phyloP scores from a whole-genome alignment of 2,329 filamentous ascomycete species.

The Aspergillus caelatus region DNA sequence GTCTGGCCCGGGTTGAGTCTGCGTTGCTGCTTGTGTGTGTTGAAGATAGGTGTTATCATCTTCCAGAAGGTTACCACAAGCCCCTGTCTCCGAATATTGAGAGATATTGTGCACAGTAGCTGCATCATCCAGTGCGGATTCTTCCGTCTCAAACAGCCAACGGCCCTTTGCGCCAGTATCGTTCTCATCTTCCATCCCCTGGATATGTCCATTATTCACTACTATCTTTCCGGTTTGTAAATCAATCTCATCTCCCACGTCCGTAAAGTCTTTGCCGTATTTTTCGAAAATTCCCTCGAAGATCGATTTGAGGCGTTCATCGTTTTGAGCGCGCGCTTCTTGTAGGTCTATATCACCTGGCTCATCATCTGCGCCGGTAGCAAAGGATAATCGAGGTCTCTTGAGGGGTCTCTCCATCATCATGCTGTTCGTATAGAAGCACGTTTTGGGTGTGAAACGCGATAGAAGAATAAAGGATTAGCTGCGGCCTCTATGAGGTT shows the following conservation, averaged over 20 bases:
- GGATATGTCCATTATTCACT: constrained; percentile 87
- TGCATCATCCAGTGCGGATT: background rate
- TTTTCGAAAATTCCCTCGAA: constrained; percentile 91
- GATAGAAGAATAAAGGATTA: background rate
- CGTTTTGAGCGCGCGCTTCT: constrained; percentile 66
- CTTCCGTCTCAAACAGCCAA: constrained; percentile 13
- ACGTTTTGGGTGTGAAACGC: background rate
- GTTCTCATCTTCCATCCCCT: constrained; percentile 40
- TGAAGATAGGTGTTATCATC: constrained; percentile 11
- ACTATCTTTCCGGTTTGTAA: constrained; percentile 77
- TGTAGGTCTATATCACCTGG: constrained; percentile 57
- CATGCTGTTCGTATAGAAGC: background rate
- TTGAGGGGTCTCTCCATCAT: constrained; percentile 52
- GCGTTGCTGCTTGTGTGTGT: constrained; percentile 8
- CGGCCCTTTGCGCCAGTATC: constrained; percentile 17
- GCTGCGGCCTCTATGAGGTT: background rate
- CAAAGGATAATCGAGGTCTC: constrained; percentile 56
- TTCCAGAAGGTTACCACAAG: constrained; percentile 8
- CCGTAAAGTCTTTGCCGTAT: constrained; percentile 80
- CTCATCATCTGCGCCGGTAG: constrained; percentile 26
- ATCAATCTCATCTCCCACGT: constrained; percentile 87
- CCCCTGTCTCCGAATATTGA: constrained; percentile 8
- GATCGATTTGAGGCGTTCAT: constrained; percentile 73
- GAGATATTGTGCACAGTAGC: constrained; percentile 1
- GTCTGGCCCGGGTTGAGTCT: constrained; percentile 11